phyloP scores from a whole-genome alignment of 768 basidiomycete genomes.

The Tulasnella sp. region DNA sequence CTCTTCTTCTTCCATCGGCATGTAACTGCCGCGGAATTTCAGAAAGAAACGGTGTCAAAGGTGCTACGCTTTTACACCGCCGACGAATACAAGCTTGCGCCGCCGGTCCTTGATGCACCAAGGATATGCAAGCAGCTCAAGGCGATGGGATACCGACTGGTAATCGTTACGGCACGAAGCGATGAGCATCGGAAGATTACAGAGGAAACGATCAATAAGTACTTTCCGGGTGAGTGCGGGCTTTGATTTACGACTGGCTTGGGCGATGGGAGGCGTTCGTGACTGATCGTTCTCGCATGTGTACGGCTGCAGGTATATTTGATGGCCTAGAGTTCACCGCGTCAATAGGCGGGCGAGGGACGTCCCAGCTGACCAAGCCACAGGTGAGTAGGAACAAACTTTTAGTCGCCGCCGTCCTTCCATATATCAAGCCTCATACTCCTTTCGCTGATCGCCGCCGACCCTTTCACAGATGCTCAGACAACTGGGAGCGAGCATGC shows the following conservation, averaged over 20 bases:
- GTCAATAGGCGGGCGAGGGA: slow-evolving; percentile 19
- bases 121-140: slow-evolving; percentile 61
- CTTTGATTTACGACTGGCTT: neutral
- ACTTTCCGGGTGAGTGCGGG: slow-evolving; percentile 60
- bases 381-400: slow-evolving; percentile 14
- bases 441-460: slow-evolving; percentile 2
- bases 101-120: slow-evolving; percentile 62
- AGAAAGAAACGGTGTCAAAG: slow-evolving; percentile 59
- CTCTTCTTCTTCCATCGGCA: neutral
- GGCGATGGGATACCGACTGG: slow-evolving; percentile 65
- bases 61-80: slow-evolving; percentile 63
- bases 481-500: slow-evolving; percentile 61
- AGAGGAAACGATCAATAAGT: slow-evolving; percentile 65
- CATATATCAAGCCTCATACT: neutral
- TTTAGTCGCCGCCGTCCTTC: slow-evolving; percentile 5
- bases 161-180: slow-evolving; percentile 76
- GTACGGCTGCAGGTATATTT: slow-evolving; percentile 50
- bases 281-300: neutral
- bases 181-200: slow-evolving; percentile 59
- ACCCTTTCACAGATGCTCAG: slow-evolving; percentile 38
- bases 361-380: slow-evolving; percentile 22
- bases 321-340: slow-evolving; percentile 48
- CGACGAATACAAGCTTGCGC: slow-evolving; percentile 51
- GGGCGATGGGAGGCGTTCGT: neutral
- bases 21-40: neutral